Conservation (phyloP, 805 yeast genomes). For the Myxozyma monticola region DNA sequence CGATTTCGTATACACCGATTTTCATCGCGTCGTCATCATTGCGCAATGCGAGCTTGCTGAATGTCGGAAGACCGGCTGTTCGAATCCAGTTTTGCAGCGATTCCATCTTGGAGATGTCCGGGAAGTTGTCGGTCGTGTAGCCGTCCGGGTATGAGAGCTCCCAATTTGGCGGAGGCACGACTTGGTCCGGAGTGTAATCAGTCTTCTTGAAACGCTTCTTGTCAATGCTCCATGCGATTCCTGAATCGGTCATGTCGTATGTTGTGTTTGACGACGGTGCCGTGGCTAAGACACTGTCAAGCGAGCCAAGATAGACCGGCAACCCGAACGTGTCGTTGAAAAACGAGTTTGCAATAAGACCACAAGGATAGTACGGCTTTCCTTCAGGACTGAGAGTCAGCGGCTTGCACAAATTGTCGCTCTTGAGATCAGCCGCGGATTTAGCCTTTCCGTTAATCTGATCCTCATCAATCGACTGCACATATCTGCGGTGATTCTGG, state of each 20-base stretch:
- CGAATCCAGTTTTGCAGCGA: slow-evolving; percentile 97
- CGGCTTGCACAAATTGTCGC: slow-evolving; percentile 62
- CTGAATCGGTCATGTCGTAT: slow-evolving; percentile 51
- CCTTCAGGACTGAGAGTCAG: slow-evolving; percentile 53
- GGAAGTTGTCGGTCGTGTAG: slow-evolving; percentile 77
- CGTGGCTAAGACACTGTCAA: slow-evolving; percentile 34
- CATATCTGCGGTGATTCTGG: slow-evolving; percentile 94
- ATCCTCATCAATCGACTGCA: slow-evolving; percentile 73
- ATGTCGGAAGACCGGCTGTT: slow-evolving; percentile 89
- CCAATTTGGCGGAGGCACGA: slow-evolving; percentile 97
- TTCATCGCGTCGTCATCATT: slow-evolving; percentile 59
- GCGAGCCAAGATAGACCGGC: slow-evolving; percentile 42
- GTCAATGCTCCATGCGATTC: slow-evolving; percentile 86
- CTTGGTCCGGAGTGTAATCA: slow-evolving; percentile 60
- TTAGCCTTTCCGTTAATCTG: slow-evolving; percentile 81
- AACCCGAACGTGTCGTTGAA: slow-evolving; percentile 78
- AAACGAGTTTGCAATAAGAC: slow-evolving; percentile 86
- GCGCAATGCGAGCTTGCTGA: slow-evolving; percentile 77
- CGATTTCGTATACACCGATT: slow-evolving; percentile 69
- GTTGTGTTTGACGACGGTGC: slow-evolving; percentile 37
- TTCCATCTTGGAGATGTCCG: slow-evolving; percentile 74
- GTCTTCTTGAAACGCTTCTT: slow-evolving; percentile 71
- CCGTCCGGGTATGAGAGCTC: slow-evolving; percentile 75
- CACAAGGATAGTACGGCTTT: slow-evolving; percentile 84
- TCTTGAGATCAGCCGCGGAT: slow-evolving; percentile 48